Evolutionary conservation across 352 stramenopile species (phyloP).

Genomic region (Phytophthora quininea): DNA sequence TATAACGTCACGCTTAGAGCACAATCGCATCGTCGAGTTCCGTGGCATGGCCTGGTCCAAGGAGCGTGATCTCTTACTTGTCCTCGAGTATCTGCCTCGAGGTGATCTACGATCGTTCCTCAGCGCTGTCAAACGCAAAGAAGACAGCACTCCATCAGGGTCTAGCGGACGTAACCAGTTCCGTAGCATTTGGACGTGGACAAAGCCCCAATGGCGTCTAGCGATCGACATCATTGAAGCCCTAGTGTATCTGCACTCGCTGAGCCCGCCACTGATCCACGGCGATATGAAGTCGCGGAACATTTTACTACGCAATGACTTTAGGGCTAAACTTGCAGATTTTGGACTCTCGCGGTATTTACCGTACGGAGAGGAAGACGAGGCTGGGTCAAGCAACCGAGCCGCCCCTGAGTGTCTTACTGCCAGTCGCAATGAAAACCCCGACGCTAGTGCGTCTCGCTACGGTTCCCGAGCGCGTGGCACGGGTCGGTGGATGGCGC

Average conservation of each 20-base stretch:
- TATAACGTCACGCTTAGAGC: slow-evolving; percentile 47
- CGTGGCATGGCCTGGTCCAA: slow-evolving; percentile 52
- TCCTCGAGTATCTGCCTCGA: slow-evolving; percentile 64
- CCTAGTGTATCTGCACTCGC: slow-evolving; percentile 53
- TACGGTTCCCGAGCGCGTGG: slow-evolving; percentile 36
- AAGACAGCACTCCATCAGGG: slow-evolving; percentile 13
- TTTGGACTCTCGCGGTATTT: slow-evolving; percentile 52
- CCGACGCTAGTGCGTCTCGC: slow-evolving; percentile 5
- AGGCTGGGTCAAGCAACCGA: not conserved
- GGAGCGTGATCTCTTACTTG: slow-evolving; percentile 43
- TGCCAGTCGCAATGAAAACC: not conserved
- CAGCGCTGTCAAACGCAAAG: slow-evolving; percentile 28
- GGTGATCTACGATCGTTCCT: slow-evolving; percentile 57
- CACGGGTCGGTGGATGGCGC: slow-evolving; percentile 83
- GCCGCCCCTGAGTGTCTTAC: not conserved
- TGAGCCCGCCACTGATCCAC: slow-evolving; percentile 44
- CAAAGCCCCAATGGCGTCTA: slow-evolving; percentile 45
- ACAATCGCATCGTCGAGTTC: slow-evolving; percentile 61
- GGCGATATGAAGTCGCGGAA: slow-evolving; percentile 50
- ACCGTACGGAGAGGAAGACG: slow-evolving; percentile 5
- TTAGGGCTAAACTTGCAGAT: slow-evolving; percentile 47
- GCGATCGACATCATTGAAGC: slow-evolving; percentile 55
- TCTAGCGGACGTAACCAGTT: slow-evolving; percentile 24
- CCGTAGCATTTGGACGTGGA: slow-evolving; percentile 50
- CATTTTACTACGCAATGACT: slow-evolving; percentile 39